These are phyloP conservation scores for Ceratocystis diversiconidia DNA, from an alignment of 2,329 filamentous ascomycete genomes.

Conservation along the genomic window DNA sequence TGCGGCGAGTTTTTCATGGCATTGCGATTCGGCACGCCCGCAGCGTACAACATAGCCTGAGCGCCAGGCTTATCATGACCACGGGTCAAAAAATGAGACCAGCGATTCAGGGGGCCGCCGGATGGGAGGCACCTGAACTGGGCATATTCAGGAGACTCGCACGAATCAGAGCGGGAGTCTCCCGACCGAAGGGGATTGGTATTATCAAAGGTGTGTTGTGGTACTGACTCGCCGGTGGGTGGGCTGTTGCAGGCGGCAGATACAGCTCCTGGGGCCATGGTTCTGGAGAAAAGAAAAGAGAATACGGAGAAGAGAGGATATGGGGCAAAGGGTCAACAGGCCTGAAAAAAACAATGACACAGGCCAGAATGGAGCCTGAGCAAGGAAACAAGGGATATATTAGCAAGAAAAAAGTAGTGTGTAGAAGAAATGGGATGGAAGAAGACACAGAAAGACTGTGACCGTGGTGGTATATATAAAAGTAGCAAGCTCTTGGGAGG, in stretches of 20 bases:
- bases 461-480: background rate
- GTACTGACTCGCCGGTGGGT: background rate
- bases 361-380: constrained; percentile 7
- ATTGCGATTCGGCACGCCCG: constrained; percentile 68
- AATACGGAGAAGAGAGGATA: background rate
- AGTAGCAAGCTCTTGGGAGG: background rate
- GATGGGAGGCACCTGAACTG: constrained; percentile 38
- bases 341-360: background rate
- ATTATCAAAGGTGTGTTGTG: background rate
- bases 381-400: background rate
- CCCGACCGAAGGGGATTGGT: constrained; percentile 2
- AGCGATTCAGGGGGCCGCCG: constrained; percentile 57
- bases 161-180: background rate
- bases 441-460: background rate
- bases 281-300: constrained; percentile 1
- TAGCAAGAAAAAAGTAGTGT: background rate
- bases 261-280: constrained; percentile 1
- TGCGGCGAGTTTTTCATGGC: constrained; percentile 85
- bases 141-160: constrained; percentile 32
- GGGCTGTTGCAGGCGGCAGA: constrained; percentile 2
- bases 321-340: constrained; percentile 1
- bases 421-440: background rate
- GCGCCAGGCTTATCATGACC: constrained; percentile 85
- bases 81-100: constrained; percentile 67
- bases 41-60: constrained; percentile 92